phyloP scores from a whole-genome alignment of 352 stramenopile genomes.

The Phytophthora chlamydospora region DNA sequence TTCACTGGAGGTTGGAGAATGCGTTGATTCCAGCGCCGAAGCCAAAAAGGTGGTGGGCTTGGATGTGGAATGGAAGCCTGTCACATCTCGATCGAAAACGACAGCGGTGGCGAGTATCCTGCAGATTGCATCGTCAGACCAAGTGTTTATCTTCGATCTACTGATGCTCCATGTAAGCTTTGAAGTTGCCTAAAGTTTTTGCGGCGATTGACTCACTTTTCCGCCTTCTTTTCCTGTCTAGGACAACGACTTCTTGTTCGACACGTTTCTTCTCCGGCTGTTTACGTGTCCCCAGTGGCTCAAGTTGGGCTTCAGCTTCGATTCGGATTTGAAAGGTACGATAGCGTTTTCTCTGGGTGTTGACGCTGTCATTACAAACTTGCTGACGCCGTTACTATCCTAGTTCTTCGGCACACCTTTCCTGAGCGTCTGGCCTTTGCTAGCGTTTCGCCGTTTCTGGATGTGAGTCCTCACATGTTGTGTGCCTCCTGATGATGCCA shows the following conservation, averaged over 20 bases:
- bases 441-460: conserved; percentile 48
- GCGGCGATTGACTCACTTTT: neutral
- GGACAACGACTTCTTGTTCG: conserved; percentile 54
- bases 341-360: neutral
- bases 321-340: conserved; percentile 71
- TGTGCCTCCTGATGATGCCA: neutral
- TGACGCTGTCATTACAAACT: neutral
- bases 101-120: conserved; percentile 61
- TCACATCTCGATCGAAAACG: conserved; percentile 30
- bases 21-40: neutral
- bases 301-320: conserved; percentile 75
- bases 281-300: conserved; percentile 43
- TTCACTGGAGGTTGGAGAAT: too few relatives aligned
- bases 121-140: conserved; percentile 55
- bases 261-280: conserved; percentile 46
- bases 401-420: conserved; percentile 72
- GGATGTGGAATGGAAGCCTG: conserved; percentile 74
- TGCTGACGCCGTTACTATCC: neutral
- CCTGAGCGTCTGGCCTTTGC: conserved; percentile 52
- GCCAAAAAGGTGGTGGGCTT: conserved; percentile 42
- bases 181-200: neutral
- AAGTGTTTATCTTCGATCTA: conserved; percentile 65
- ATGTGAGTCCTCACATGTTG: conserved; percentile 28
- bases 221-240: conserved; percentile 9
- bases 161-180: conserved; percentile 60